Evolutionary conservation across 1,284 basidiomycete species (phyloP).

Genomic region (Fomitopsis pinicola): DNA sequence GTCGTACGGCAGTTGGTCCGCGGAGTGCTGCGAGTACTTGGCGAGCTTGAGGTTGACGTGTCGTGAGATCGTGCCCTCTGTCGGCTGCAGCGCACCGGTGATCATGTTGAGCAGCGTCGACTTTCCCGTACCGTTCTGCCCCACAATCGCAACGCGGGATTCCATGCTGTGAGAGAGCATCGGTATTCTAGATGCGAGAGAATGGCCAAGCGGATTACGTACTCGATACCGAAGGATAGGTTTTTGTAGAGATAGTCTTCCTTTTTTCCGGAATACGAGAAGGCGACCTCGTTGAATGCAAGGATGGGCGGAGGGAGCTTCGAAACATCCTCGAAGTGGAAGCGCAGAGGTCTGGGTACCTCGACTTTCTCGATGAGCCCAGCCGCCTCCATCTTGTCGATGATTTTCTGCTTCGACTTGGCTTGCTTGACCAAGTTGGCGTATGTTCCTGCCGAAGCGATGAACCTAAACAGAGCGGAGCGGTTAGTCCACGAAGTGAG

Average conservation of each 20-base stretch:
- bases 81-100: conserved; percentile 79
- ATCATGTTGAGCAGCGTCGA: conserved; percentile 97
- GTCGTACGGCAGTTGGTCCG: conserved; percentile 97
- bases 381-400: conserved; percentile 99
- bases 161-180: conserved; percentile 69
- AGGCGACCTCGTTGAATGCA: conserved; percentile 92
- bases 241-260: conserved; percentile 87
- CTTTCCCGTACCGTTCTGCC: conserved; percentile 97
- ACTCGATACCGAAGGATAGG: conserved; percentile 95
- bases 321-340: conserved; percentile 95
- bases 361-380: conserved; percentile 93
- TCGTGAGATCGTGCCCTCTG: conserved; percentile 83
- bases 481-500: neutral
- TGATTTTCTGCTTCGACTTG: conserved; percentile 99
- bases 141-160: conserved; percentile 94
- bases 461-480: conserved; percentile 62
- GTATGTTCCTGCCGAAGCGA: conserved; percentile 97
- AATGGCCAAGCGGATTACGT: conserved; percentile 24
- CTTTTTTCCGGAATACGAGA: conserved; percentile 89
- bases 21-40: conserved; percentile 98
- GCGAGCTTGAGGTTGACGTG: conserved; percentile 91
- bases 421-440: conserved; percentile 98
- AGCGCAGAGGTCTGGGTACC: conserved; percentile 67
- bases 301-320: conserved; percentile 97
- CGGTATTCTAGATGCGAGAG: neutral